These are phyloP conservation scores for Yamadazyma taylorii DNA, from an alignment of 1,139 yeast genomes.

Conservation along the genomic window DNA sequence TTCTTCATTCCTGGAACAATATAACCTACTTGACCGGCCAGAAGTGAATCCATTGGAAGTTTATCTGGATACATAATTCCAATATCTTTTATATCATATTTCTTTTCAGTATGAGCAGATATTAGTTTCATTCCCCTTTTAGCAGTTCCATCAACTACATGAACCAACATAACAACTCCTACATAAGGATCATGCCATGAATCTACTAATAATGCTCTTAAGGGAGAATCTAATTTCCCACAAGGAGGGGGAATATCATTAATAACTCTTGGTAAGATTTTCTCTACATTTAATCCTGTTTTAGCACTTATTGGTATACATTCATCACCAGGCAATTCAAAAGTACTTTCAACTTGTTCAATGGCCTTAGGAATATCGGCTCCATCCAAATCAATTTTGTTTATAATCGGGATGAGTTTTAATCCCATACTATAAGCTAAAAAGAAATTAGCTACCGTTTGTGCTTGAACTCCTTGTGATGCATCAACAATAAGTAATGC, in stretches of 20 bases:
- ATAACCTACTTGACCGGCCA: conserved; percentile 94
- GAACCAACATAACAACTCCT: conserved; percentile 88
- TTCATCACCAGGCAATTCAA: conserved; percentile 73
- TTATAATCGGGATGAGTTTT: conserved; percentile 82
- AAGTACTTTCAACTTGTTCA: conserved; percentile 80
- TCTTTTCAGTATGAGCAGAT: conserved; percentile 74
- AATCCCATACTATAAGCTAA: conserved; percentile 85
- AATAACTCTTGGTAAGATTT: conserved; percentile 75
- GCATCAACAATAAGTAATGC: conserved; percentile 91
- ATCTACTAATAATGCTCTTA: conserved; percentile 82
- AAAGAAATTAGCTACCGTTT: conserved; percentile 93
- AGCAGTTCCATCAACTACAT: conserved; percentile 79
- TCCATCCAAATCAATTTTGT: conserved; percentile 86
- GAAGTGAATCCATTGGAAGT: conserved; percentile 56
- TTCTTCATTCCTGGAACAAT: conserved; percentile 91
- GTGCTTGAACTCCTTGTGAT: conserved; percentile 95
- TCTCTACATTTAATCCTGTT: conserved; percentile 77
- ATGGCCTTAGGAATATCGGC: conserved; percentile 82
- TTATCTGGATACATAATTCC: conserved; percentile 96
- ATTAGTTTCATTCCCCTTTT: conserved; percentile 72
- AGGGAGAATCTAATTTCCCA: conserved; percentile 55
- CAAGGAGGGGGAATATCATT: conserved; percentile 72
- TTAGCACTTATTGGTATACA: conserved; percentile 91
- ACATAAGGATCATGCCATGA: conserved; percentile 95
- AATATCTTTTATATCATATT: conserved; percentile 86